Evolutionary conservation across 345 rosid genomes (phyloP), one percentile per base, ranked within the genome.

Genomic region (Sisymbrium altissimum): DNA sequence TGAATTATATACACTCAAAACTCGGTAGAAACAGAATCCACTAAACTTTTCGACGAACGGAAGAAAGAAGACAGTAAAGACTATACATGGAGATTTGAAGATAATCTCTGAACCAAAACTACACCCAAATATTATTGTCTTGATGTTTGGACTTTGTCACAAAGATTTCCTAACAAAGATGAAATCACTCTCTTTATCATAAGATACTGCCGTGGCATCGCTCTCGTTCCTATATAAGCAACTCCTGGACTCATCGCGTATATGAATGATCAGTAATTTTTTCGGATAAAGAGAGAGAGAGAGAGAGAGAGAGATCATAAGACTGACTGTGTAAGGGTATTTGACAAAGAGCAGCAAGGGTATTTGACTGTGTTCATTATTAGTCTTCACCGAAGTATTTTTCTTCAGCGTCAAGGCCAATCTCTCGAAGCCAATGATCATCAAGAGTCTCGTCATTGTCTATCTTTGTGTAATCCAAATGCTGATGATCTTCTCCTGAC

Each of bases 341-440:
- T n/a, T 27, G 29, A 27, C 29, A 2, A 27, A 2, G 29, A 27
- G 29, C 29, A 27, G 3, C 29, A 27, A 27, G 29, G 38, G 48
- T 60, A 8, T 46, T 19, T 12, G 27, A 21, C 39, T 12, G 36
- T 30, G 65, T 33, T 25, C 36, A 36, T 32, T 70, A 70, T 23
- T 70, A 60, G 49, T 67, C 96, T 58, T 81, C 91, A 29, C 81
- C 90, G 52, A 95, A 95, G 81, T 92, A 95, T 81, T 84, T 89
- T 43, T 92, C 99, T 80, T 95, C 96, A 2, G 99, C 99, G 70
- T 95, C 97, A 25, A 65, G 83, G 35, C 82, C 82, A 70, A 82
- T 88, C 81, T 95, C 97, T 66, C 83, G 84, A 50, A 84, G 81
- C 99, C 97, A 92, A 64, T 92, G 99, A 83, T 92, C 99, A 79